phyloP scores from a whole-genome alignment of 495 filamentous ascomycete genomes.

The Aspergillus kassunensis region DNA sequence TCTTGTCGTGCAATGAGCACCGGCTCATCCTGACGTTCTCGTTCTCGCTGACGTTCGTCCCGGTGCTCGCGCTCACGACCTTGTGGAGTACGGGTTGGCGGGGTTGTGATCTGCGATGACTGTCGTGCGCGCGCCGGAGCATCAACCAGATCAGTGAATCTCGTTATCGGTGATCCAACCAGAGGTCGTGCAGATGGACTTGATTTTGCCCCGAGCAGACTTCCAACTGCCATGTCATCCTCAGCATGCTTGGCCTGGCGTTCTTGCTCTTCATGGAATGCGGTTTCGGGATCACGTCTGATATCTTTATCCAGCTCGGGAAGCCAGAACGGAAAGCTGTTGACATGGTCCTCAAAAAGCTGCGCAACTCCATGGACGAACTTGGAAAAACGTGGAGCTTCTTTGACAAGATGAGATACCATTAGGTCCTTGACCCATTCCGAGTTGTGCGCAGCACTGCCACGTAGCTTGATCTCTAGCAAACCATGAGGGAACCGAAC shows the following conservation, averaged over 20 bases:
- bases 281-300: constrained; percentile 81
- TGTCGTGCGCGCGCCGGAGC: constrained; percentile 18
- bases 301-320: constrained; percentile 88
- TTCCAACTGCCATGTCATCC: constrained; percentile 85
- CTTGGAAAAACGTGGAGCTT: constrained; percentile 87
- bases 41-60: not conserved
- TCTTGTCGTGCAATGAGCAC: constrained; percentile 16
- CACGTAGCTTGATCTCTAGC: constrained; percentile 87
- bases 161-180: constrained; percentile 56
- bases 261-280: constrained; percentile 89
- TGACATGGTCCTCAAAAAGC: constrained; percentile 93
- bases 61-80: not conserved
- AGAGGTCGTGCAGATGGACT: constrained; percentile 42
- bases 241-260: constrained; percentile 71
- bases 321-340: constrained; percentile 94
- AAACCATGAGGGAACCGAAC: constrained; percentile 87
- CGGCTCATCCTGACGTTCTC: constrained; percentile 10
- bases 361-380: constrained; percentile 90
- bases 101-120: constrained; percentile 21
- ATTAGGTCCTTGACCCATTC: constrained; percentile 89
- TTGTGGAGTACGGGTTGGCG: constrained; percentile 20
- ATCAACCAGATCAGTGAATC: constrained; percentile 19
- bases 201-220: constrained; percentile 57
- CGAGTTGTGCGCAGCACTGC: constrained; percentile 61
- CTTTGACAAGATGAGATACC: constrained; percentile 85